phyloP scores from a whole-genome alignment of 2,329 filamentous ascomycete genomes.

The Neofusicoccum sp. region DNA sequence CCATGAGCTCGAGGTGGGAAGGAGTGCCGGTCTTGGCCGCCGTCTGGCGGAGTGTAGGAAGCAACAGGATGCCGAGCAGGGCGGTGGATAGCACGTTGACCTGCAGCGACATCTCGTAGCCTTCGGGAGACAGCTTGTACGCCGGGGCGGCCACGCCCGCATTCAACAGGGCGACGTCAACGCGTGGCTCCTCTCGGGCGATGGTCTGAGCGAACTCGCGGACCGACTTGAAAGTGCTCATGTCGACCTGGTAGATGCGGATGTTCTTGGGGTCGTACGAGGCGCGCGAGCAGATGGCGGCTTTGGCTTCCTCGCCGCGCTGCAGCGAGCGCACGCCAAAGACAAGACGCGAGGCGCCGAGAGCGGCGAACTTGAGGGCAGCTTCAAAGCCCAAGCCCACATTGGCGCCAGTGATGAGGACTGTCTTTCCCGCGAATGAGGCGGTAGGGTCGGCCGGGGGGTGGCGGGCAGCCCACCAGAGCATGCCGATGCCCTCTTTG shows the following conservation, averaged over 20 bases:
- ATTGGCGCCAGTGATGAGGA: slow-evolving; percentile 54
- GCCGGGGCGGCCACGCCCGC: slow-evolving; percentile 36
- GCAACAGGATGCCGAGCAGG: slow-evolving; percentile 35
- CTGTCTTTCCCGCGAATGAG: slow-evolving; percentile 39
- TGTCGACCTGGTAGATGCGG: slow-evolving; percentile 51
- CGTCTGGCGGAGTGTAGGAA: slow-evolving; percentile 32
- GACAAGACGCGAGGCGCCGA: slow-evolving; percentile 47
- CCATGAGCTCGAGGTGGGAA: slow-evolving; percentile 18
- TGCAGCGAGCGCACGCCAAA: slow-evolving; percentile 44
- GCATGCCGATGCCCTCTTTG: neutral
- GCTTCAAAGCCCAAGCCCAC: slow-evolving; percentile 51
- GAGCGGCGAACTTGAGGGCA: slow-evolving; percentile 44
- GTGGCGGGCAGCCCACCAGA: neutral
- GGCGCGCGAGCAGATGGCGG: slow-evolving; percentile 46
- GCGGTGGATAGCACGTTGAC: slow-evolving; percentile 45
- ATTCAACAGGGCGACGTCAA: slow-evolving; percentile 45
- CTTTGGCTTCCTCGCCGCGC: slow-evolving; percentile 43
- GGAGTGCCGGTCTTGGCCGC: slow-evolving; percentile 28
- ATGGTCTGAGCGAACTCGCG: slow-evolving; percentile 35
- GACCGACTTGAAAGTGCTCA: slow-evolving; percentile 44
- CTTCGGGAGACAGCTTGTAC: slow-evolving; percentile 27
- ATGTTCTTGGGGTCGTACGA: slow-evolving; percentile 36
- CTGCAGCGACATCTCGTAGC: slow-evolving; percentile 39
- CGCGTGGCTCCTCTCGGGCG: slow-evolving; percentile 27
- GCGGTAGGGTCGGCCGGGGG: slow-evolving; percentile 25